phyloP scores from a whole-genome alignment of 768 basidiomycete genomes.

The Amanita jacksonii region DNA sequence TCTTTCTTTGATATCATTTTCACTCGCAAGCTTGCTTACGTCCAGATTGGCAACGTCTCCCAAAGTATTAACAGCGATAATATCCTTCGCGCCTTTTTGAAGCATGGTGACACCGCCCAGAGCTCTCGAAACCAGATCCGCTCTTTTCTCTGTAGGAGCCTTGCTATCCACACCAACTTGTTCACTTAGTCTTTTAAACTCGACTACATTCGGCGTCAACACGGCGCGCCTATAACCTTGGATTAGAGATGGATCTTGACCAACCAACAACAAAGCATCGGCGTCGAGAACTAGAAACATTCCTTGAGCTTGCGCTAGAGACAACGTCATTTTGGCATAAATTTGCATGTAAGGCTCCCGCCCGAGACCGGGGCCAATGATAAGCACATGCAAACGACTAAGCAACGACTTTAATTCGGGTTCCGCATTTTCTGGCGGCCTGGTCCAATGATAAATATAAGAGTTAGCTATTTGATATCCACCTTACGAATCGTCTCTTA shows the following conservation, averaged over 20 bases:
- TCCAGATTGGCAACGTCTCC: slow-evolving; percentile 38
- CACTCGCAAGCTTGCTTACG: slow-evolving; percentile 32
- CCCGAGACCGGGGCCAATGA: slow-evolving; percentile 92
- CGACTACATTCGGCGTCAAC: slow-evolving; percentile 89
- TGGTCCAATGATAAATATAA: slow-evolving; percentile 16
- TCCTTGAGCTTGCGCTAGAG: slow-evolving; percentile 57
- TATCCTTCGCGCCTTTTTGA: slow-evolving; percentile 78
- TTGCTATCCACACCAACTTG: slow-evolving; percentile 53
- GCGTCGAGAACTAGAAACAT: slow-evolving; percentile 95
- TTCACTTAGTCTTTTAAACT: slow-evolving; percentile 81
- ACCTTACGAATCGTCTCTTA: slow-evolving; percentile 56
- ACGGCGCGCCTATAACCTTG: slow-evolving; percentile 82
- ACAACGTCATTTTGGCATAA: slow-evolving; percentile 68
- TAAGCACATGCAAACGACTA: slow-evolving; percentile 80
- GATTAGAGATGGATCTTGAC: slow-evolving; percentile 63
- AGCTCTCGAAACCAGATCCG: slow-evolving; percentile 57
- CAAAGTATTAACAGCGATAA: slow-evolving; percentile 71
- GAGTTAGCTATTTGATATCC: too few species aligned
- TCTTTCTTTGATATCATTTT: slow-evolving; percentile 40
- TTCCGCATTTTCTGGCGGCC: slow-evolving; percentile 38
- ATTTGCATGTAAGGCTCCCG: slow-evolving; percentile 85
- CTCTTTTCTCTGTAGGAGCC: slow-evolving; percentile 44
- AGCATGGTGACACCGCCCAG: slow-evolving; percentile 87
- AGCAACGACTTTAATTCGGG: slow-evolving; percentile 58
- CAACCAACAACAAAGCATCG: slow-evolving; percentile 80